These are phyloP conservation scores for Grigorovia yakushimaensis DNA, from an alignment of 805 yeast genomes.

Conservation along the genomic window DNA sequence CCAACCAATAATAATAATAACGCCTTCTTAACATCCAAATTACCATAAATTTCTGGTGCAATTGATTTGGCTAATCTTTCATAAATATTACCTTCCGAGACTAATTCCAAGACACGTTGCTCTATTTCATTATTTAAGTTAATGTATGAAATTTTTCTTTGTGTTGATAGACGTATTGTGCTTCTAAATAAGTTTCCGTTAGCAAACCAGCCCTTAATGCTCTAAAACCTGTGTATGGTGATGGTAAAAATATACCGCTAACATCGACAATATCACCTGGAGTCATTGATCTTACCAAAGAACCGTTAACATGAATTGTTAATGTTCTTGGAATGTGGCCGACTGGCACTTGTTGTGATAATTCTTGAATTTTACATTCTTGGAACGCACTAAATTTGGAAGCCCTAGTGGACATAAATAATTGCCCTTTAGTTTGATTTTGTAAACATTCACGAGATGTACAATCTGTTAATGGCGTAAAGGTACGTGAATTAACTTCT, in stretches of 20 bases:
- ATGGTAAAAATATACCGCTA: slow-evolving; percentile 84
- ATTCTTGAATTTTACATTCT: slow-evolving; percentile 89
- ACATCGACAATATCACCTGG: slow-evolving; percentile 96
- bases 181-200: slow-evolving; percentile 88
- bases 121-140: slow-evolving; percentile 49
- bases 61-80: slow-evolving; percentile 74
- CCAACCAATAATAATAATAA: slow-evolving; percentile 77
- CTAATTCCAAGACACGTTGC: slow-evolving; percentile 44
- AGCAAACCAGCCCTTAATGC: slow-evolving; percentile 88
- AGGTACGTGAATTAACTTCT: slow-evolving; percentile 77
- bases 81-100: slow-evolving; percentile 60
- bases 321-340: slow-evolving; percentile 93
- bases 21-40: slow-evolving; percentile 87
- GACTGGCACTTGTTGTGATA: slow-evolving; percentile 93
- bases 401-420: slow-evolving; percentile 89
- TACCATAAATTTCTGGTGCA: slow-evolving; percentile 97
- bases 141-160: slow-evolving; percentile 69
- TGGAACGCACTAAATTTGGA: slow-evolving; percentile 93
- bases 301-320: slow-evolving; percentile 83
- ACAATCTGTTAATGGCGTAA: slow-evolving; percentile 83
- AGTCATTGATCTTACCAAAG: slow-evolving; percentile 70
- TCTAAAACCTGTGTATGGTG: slow-evolving; percentile 91
- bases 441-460: slow-evolving; percentile 67
- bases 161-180: slow-evolving; percentile 77
- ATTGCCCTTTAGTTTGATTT: slow-evolving; percentile 78